Evolutionary conservation across 2,329 filamentous ascomycete species (phyloP).

Genomic region (Claviceps sp.): DNA sequence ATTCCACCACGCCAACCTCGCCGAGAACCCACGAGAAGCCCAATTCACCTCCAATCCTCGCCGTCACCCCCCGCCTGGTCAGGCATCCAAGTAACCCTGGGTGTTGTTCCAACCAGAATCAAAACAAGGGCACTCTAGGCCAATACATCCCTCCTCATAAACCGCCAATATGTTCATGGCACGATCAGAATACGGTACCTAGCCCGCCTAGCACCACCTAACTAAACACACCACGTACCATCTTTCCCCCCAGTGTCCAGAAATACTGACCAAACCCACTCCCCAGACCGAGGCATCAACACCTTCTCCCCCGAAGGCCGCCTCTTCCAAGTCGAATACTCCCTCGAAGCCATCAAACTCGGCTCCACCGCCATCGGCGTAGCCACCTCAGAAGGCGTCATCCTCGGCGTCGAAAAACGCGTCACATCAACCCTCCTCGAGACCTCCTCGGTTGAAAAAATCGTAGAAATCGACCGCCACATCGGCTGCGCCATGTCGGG

Average conservation of each 20-base stretch:
- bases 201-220: not conserved
- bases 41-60: not conserved
- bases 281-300: slow-evolving; percentile 90
- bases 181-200: slow-evolving; percentile 93
- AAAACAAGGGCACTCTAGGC: not conserved
- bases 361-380: slow-evolving; percentile 97
- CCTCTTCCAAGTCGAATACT: slow-evolving; percentile 99
- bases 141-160: slow-evolving; percentile 10
- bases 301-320: slow-evolving; percentile 99
- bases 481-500: slow-evolving; percentile 99
- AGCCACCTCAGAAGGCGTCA: slow-evolving; percentile 85
- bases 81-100: not conserved
- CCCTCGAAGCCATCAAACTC: slow-evolving; percentile 98
- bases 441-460: slow-evolving; percentile 97
- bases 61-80: too few relatives aligned
- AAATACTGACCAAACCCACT: not conserved
- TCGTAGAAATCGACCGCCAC: slow-evolving; percentile 97
- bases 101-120: not conserved
- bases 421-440: slow-evolving; percentile 96
- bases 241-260: too few relatives aligned
- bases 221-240: not conserved
- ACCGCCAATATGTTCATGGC: slow-evolving; percentile 91
- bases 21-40: not conserved
- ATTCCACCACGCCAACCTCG: too few relatives aligned
- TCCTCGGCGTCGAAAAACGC: slow-evolving; percentile 97